A percentile compares a stretch with the other conserved stretches of the same genome.
phyloP scores from a whole-genome alignment of 208 protist genomes.

The Herpetomonas samuelpessoai region DNA sequence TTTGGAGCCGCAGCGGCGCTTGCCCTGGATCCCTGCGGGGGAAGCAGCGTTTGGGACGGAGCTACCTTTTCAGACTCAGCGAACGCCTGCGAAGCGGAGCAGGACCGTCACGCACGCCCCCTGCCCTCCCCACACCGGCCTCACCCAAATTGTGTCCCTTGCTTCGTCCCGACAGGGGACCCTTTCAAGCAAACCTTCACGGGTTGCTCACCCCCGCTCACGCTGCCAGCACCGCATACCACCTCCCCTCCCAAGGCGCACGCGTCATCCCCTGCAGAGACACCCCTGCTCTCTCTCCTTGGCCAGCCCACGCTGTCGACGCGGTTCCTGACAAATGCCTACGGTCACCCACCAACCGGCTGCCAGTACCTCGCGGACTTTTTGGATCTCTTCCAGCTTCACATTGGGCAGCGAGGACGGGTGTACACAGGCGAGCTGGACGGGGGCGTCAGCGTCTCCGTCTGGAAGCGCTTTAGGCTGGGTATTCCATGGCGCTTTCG shows the following conservation, averaged over 20 bases:
- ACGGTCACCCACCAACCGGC: constrained; percentile 30
- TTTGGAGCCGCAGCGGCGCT: constrained; percentile 24
- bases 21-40: neutral
- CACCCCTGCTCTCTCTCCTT: constrained; percentile 19
- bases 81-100: too few species aligned
- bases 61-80: too few species aligned
- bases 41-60: too few species aligned
- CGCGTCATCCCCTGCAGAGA: neutral
- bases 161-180: constrained; percentile 67
- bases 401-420: constrained; percentile 66
- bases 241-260: neutral
- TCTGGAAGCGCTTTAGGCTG: constrained; percentile 54
- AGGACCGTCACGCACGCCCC: neutral
- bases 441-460: constrained; percentile 28
- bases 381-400: constrained; percentile 70
- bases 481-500: constrained; percentile 53
- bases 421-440: constrained; percentile 41
- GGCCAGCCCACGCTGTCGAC: constrained; percentile 40
- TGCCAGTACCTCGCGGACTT: constrained; percentile 47
- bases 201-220: constrained; percentile 44
- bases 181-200: constrained; percentile 53
- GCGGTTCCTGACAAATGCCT: constrained; percentile 44
- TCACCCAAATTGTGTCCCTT: constrained; percentile 49
- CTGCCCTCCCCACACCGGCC: constrained; percentile 49
- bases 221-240: neutral